Evolutionary conservation across 2,329 filamentous ascomycete species (phyloP).

Genomic region (Aspergillus vadensis): DNA sequence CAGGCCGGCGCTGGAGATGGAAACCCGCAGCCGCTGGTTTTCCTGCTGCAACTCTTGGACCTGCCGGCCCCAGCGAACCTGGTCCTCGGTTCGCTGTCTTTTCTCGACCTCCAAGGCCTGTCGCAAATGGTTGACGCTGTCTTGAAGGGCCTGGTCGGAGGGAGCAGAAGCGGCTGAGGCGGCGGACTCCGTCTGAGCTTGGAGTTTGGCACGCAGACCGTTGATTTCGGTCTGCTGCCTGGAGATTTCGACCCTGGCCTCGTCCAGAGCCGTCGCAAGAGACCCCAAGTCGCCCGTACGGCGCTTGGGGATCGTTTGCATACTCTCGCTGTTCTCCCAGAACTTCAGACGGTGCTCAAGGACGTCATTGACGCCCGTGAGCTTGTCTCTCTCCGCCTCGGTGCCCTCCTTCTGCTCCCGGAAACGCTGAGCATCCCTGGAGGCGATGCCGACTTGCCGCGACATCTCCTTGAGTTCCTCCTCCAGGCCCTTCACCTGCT

Average conservation of each 20-base stretch:
- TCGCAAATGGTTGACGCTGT: conserved; percentile 16
- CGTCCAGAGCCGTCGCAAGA: conserved; percentile 17
- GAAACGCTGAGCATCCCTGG: conserved; percentile 16
- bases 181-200: not conserved
- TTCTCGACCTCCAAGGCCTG: conserved; percentile 16
- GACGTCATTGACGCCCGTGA: conserved; percentile 1
- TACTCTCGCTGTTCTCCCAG: conserved; percentile 4
- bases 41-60: conserved; percentile 20
- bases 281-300: conserved; percentile 15
- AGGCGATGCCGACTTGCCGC: conserved; percentile 7
- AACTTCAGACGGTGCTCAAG: conserved; percentile 18
- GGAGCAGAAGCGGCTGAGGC: conserved; percentile 1
- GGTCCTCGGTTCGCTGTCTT: conserved; percentile 18
- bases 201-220: conserved; percentile 9
- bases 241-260: conserved; percentile 16
- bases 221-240: conserved; percentile 16
- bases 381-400: not conserved
- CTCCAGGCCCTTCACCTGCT: not conserved
- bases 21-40: conserved; percentile 21
- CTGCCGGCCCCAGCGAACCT: conserved; percentile 17
- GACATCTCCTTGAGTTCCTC: conserved; percentile 10
- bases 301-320: conserved; percentile 19
- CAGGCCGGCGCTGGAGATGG: conserved; percentile 18
- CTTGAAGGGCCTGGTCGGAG: conserved; percentile 8
- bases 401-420: conserved; percentile 5